Percentiles rank a stretch among this genome's conserved stretches.
These are phyloP conservation scores for Phytophthora nicotianae DNA, from an alignment of 352 stramenopile species.

Conservation along the genomic window DNA sequence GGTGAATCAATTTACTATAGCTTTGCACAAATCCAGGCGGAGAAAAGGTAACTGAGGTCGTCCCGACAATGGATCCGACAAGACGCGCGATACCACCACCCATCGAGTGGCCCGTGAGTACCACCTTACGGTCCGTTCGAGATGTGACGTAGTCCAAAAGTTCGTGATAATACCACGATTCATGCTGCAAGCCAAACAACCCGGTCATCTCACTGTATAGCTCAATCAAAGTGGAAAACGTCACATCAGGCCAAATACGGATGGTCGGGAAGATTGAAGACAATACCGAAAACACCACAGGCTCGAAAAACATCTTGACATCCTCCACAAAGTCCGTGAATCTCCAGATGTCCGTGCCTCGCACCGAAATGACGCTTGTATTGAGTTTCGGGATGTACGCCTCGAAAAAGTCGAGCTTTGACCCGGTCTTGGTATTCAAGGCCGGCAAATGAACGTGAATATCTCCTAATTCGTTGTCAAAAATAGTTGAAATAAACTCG, in stretches of 20 bases:
- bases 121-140: slow-evolving; percentile 78
- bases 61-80: slow-evolving; percentile 77
- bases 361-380: slow-evolving; percentile 87
- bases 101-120: slow-evolving; percentile 91
- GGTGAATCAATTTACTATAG: slow-evolving; percentile 89
- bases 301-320: slow-evolving; percentile 92
- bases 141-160: slow-evolving; percentile 83
- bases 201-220: slow-evolving; percentile 88
- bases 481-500: slow-evolving; percentile 74
- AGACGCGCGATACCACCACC: slow-evolving; percentile 86
- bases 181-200: slow-evolving; percentile 87
- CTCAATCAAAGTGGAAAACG: slow-evolving; percentile 86
- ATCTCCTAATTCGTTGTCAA: slow-evolving; percentile 46
- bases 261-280: slow-evolving; percentile 91
- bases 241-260: slow-evolving; percentile 91
- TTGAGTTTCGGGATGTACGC: slow-evolving; percentile 78
- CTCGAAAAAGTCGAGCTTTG: slow-evolving; percentile 88
- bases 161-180: slow-evolving; percentile 90
- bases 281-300: slow-evolving; percentile 89
- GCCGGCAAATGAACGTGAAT: slow-evolving; percentile 66
- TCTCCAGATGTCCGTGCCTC: slow-evolving; percentile 89
- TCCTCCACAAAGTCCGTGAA: slow-evolving; percentile 92
- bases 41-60: slow-evolving; percentile 86
- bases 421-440: slow-evolving; percentile 82
- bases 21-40: slow-evolving; percentile 87